These are phyloP conservation scores for Lupinus albus DNA, from an alignment of 306 rosid genomes.

Conservation along the genomic window DNA sequence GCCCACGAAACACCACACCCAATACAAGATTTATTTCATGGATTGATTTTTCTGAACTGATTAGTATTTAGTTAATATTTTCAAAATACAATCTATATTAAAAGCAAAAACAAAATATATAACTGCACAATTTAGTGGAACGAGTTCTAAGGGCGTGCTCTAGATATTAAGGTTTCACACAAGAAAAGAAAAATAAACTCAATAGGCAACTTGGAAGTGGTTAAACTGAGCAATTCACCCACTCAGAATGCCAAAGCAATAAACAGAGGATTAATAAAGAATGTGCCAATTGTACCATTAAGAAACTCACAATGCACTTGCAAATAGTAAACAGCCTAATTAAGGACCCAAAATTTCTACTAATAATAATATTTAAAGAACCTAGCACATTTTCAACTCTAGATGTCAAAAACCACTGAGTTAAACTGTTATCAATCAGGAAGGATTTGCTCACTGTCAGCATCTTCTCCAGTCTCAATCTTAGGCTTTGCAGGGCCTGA, in stretches of 20 bases:
- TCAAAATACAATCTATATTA: not conserved
- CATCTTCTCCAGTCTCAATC: slow-evolving; percentile 78
- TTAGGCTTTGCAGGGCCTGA: slow-evolving; percentile 78
- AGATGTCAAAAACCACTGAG: slow-evolving; percentile 36
- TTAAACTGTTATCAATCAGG: slow-evolving; percentile 58
- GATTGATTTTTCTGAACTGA: not conserved
- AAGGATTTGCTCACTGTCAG: slow-evolving; percentile 83
- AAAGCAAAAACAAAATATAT: not conserved
- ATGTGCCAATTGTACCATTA: slow-evolving; percentile 26
- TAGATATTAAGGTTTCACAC: not conserved
- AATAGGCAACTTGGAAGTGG: not conserved
- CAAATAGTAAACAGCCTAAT: slow-evolving; percentile 31
- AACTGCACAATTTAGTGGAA: not conserved
- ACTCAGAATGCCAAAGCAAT: slow-evolving; percentile 20
- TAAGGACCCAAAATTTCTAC: slow-evolving; percentile 42
- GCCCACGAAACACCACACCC: no score
- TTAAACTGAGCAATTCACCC: slow-evolving; percentile 4
- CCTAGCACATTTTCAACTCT: slow-evolving; percentile 35
- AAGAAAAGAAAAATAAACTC: slow-evolving; percentile 7
- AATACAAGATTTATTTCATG: no score
- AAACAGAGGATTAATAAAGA: not conserved
- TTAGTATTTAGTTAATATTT: not conserved
- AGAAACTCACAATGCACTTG: slow-evolving; percentile 18
- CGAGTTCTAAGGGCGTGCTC: not conserved
- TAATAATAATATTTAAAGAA: slow-evolving; percentile 32